Base-by-base conservation (phyloP, 2,329 filamentous ascomycete species). In the Pseudocercospora vitis region DNA sequence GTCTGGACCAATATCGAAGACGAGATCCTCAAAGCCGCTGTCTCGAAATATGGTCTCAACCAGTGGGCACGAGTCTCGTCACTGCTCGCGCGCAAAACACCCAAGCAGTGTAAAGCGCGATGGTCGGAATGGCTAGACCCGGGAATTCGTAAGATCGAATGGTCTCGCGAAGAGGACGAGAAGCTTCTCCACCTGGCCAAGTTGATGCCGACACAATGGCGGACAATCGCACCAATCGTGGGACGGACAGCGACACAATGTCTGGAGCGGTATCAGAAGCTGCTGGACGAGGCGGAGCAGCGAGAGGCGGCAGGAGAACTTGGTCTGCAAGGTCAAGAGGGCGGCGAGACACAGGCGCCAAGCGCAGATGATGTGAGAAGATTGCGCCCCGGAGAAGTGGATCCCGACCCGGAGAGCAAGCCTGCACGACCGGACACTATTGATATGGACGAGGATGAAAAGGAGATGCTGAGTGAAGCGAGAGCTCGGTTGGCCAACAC, bases 111-210 rank as follows among this genome's bases (percentile, higher is more conserved):
- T 84, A 99, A 99, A 77, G 92, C 94, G 57, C 83, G 94, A 76
- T 99, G 94, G 94, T 85, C 87, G 71, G 92, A 99, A 81, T 99
- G 94, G 92, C 83, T 99, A 63, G 94, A 99, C 70, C 94, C 94
- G 16, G 89, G 89, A 70, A 97, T 99, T 77, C 89, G 92, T 69
- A 99, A 99, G 79, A 94, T 95, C 65, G 94, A 99, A 76, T 99
- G 94, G 92, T 96, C 90, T 70, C 89, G 94, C 69, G 94, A 99
- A 74, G 94, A 99, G 72, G 94, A 99, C 72, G 94, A 99, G 78
- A 96, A 95, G 76, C 81, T 99, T 56, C 76, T 99, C 66, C 94
- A 97, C 69, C 81, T 99, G 68, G 94, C 94, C 58, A 99, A 97
- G 81, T 80, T 99, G 75, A 96, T 99, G 87, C 94, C 94, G 53